Percentiles rank a stretch among this genome's conserved stretches.
phyloP scores from a whole-genome alignment of 1,139 yeast genomes.

The Candida buenavistaensis region DNA sequence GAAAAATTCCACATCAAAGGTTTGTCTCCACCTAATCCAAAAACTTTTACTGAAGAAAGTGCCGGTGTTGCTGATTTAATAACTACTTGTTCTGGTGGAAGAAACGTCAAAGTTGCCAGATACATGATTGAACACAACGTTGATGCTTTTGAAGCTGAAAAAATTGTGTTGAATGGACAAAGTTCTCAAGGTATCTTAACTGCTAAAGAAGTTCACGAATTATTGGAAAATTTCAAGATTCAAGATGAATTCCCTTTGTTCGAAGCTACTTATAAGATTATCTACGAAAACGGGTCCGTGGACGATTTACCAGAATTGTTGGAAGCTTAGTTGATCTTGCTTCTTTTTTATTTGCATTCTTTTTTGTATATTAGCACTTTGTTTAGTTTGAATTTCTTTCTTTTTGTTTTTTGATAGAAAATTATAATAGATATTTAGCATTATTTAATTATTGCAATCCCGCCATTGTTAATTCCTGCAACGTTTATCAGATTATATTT shows the following conservation, averaged over 20 bases:
- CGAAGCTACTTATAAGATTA: conserved; percentile 79
- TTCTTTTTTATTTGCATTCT: background rate
- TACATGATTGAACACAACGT: conserved; percentile 72
- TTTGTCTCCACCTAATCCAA: conserved; percentile 68
- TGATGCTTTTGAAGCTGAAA: conserved; percentile 77
- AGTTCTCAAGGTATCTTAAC: conserved; percentile 93
- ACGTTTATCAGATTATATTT: conserved; percentile 12
- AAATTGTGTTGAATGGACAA: conserved; percentile 83
- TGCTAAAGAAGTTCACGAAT: conserved; percentile 84
- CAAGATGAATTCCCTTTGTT: conserved; percentile 81
- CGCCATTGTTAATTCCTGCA: conserved; percentile 13
- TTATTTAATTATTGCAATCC: conserved; percentile 4
- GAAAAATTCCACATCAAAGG: conserved; percentile 67
- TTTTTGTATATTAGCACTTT: background rate
- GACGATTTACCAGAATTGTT: conserved; percentile 63
- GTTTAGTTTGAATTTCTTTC: too few species aligned
- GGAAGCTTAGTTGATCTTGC: conserved; percentile 28
- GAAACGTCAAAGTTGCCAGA: conserved; percentile 87
- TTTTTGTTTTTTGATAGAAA: too few species aligned
- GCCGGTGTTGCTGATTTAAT: conserved; percentile 97
- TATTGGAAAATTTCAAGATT: conserved; percentile 61
- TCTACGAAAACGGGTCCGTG: conserved; percentile 69
- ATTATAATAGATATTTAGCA: too few species aligned
- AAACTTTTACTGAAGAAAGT: conserved; percentile 85
- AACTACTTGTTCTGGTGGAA: conserved; percentile 95